A percentile compares a stretch with the other conserved stretches of the same genome.
These are phyloP conservation scores for Passalora sequoiae DNA, from an alignment of 2,329 filamentous ascomycete species.

Conservation along the genomic window DNA sequence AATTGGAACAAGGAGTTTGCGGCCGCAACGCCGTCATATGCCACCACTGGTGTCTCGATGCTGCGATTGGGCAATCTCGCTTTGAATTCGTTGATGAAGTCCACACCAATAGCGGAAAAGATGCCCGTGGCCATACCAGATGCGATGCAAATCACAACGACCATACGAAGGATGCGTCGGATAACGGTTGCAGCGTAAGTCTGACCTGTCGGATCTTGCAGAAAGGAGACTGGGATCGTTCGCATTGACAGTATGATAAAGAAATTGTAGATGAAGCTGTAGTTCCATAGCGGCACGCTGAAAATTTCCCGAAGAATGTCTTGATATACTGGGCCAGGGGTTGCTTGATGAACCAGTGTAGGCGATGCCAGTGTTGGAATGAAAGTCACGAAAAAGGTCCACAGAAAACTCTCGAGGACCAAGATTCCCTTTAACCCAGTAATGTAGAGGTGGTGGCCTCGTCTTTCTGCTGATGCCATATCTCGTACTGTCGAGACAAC, in stretches of 20 bases:
- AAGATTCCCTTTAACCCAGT: constrained; percentile 44
- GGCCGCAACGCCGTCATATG: constrained; percentile 39
- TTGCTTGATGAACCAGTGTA: constrained; percentile 36
- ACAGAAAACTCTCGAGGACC: constrained; percentile 41
- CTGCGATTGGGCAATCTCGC: constrained; percentile 35
- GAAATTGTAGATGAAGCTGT: constrained; percentile 42
- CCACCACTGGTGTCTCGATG: constrained; percentile 29
- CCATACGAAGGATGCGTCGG: constrained; percentile 40
- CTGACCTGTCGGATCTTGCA: constrained; percentile 34
- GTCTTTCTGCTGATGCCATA: neutral
- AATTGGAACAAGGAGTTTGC: constrained; percentile 46
- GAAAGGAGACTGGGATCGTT: constrained; percentile 40
- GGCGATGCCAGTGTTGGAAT: constrained; percentile 42
- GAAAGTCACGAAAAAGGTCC: constrained; percentile 44
- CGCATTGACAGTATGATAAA: constrained; percentile 46
- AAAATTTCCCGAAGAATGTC: constrained; percentile 42
- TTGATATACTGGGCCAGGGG: constrained; percentile 38
- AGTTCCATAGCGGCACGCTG: constrained; percentile 44
- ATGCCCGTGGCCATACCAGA: constrained; percentile 38
- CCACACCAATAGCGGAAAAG: constrained; percentile 31
- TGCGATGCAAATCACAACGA: constrained; percentile 38
- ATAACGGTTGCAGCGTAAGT: constrained; percentile 40
- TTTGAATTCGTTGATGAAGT: constrained; percentile 39
- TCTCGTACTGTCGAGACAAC: neutral
- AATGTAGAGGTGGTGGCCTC: constrained; percentile 32